Percentiles rank a stretch among this genome's conserved stretches.
Conservation (phyloP, 2,329 filamentous ascomycete genomes). For the Sphaerulina musiva region DNA sequence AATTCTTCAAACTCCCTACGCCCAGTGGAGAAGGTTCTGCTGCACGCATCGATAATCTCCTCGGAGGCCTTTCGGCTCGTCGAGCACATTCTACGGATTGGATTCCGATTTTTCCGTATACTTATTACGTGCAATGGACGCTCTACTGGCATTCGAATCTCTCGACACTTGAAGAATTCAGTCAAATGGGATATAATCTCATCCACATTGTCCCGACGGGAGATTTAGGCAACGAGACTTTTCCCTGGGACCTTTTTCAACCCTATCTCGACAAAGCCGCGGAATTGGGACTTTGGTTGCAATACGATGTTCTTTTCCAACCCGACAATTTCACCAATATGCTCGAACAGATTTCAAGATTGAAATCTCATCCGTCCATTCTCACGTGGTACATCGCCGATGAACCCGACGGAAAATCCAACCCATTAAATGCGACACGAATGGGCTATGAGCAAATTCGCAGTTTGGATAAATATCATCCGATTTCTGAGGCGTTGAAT, state of each 20-base stretch:
- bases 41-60: conserved; percentile 42
- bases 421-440: conserved; percentile 45
- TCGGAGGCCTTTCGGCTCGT: conserved; percentile 36
- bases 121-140: conserved; percentile 41
- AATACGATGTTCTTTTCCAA: conserved; percentile 42
- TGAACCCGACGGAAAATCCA: conserved; percentile 51
- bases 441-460: conserved; percentile 42
- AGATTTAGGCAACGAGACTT: conserved; percentile 30
- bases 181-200: conserved; percentile 41
- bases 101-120: conserved; percentile 41
- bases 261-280: conserved; percentile 40
- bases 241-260: conserved; percentile 36
- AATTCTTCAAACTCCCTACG: conserved; percentile 36
- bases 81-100: conserved; percentile 30
- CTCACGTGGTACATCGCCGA: conserved; percentile 46
- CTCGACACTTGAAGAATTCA: conserved; percentile 35
- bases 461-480: conserved; percentile 54
- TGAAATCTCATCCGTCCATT: conserved; percentile 33
- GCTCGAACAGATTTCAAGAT: conserved; percentile 31
- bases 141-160: conserved; percentile 27
- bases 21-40: conserved; percentile 38
- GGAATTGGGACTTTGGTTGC: conserved; percentile 41
- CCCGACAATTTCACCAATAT: conserved; percentile 36
- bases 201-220: conserved; percentile 36
- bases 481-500: conserved; percentile 53